Evolutionary conservation across 2,329 filamentous ascomycete genomes (phyloP), one percentile per base, ranked within the genome.

Genomic region (Aspergillus sp.): DNA sequence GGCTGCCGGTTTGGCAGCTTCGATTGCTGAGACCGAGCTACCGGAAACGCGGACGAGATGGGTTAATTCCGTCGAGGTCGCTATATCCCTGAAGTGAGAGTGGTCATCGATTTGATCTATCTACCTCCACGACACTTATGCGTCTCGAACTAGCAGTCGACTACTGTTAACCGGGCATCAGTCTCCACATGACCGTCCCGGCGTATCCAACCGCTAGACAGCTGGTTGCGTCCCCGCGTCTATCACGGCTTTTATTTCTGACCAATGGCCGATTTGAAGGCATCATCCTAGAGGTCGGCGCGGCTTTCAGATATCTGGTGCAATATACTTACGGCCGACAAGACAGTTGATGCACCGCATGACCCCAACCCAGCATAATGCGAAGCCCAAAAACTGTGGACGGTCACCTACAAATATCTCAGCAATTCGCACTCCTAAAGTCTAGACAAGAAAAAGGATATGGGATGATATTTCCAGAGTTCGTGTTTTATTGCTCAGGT

Each of bases 41-140:
- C 77, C 77, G 0, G 78, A 80, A 62, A 73, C 75, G 8, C 69
- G 78, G 21, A 76, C 76, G 11, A 72, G 78, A 50, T 80, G 77
- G 76, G 69, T 80, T 40, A 80, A 79, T 62, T 77, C 74, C 63
- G 76, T 80, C 15, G 77, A 80, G 55, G 68, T 80, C 52, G 73
- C 76, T 4, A 70, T 80, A 19, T 72, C 71, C 43, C 62, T 79
- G 25, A 77, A 74, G 65, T 77, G 71, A 75, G 21, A 2, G 11
- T 39, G 27, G 25, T 17, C 4, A 52, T 14, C 17, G 15, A 8
- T 31, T 11, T 41, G 14, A 15, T 51, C 9, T 27, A 12, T 14
- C 4, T 21, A 45, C 46, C 31, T 44, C 23, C 12, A 11, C 17
- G 35, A 37, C 3, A 37, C 5, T 37, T 37, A 37, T 37, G 27